Evolutionary conservation across 1,139 yeast species (phyloP).

Genomic region (Saccharomycopsis crataegensis): DNA sequence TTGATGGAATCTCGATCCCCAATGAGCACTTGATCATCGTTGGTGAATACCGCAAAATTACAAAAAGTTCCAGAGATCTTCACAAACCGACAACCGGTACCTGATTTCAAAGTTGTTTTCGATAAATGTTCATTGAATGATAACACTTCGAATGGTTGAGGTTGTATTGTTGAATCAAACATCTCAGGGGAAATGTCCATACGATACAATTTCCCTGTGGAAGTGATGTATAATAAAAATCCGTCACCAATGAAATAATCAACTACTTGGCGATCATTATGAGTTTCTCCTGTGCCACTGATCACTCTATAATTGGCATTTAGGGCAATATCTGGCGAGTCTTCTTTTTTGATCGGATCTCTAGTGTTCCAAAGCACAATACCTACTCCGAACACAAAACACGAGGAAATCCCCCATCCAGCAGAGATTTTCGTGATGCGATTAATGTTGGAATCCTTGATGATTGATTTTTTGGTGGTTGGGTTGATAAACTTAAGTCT

Average conservation of each 20-base stretch:
- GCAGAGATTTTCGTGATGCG: conserved; percentile 44
- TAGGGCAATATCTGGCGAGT: conserved; percentile 21
- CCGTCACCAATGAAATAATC: conserved; percentile 55
- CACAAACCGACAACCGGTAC: conserved; percentile 28
- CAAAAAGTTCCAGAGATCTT: conserved; percentile 44
- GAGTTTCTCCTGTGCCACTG: conserved; percentile 32
- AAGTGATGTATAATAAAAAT: conserved; percentile 43
- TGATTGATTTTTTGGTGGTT: conserved; percentile 8
- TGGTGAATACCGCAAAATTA: conserved; percentile 47
- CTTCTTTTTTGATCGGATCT: conserved; percentile 28
- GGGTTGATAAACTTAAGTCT: conserved; percentile 34
- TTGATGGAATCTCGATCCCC: conserved; percentile 31
- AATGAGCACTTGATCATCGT: conserved; percentile 41
- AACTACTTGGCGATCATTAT: conserved; percentile 32
- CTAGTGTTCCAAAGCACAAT: conserved; percentile 55
- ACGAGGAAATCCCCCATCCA: conserved; percentile 64
- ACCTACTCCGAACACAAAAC: conserved; percentile 44
- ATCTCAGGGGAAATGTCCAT: conserved; percentile 30
- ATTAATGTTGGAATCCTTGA: conserved; percentile 10
- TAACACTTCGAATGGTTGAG: conserved; percentile 13
- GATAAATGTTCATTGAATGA: conserved; percentile 21
- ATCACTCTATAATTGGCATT: conserved; percentile 35
- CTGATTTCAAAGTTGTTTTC: conserved; percentile 5
- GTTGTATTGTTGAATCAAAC: conserved; percentile 1
- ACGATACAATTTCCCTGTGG: conserved; percentile 38